Conservation (phyloP, 768 basidiomycete genomes). For the Mrakia gelida region DNA sequence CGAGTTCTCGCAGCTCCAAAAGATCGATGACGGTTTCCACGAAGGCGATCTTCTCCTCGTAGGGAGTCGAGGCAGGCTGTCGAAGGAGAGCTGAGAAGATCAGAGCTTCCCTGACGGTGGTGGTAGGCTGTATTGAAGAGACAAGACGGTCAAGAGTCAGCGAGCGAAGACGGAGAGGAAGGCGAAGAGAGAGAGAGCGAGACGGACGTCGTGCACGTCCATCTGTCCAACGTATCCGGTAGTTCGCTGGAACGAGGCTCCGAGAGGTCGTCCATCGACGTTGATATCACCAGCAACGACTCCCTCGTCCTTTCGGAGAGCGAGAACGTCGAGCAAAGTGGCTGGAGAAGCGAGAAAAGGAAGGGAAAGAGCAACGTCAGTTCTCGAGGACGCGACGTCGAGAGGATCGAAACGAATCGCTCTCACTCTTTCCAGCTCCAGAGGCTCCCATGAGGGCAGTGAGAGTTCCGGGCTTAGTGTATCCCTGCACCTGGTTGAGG, state of each 20-base stretch:
- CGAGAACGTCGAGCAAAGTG: slow-evolving; percentile 34
- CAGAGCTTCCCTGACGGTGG: slow-evolving; percentile 50
- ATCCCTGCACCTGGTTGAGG: slow-evolving; percentile 47
- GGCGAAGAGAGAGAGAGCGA: too few relatives aligned
- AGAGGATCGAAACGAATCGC: too few relatives aligned
- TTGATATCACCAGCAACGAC: slow-evolving; percentile 50
- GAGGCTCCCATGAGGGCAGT: slow-evolving; percentile 51
- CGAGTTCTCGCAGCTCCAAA: slow-evolving; percentile 12
- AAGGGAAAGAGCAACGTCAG: too few relatives aligned
- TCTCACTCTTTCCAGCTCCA: slow-evolving; percentile 47
- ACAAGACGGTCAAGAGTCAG: too few relatives aligned
- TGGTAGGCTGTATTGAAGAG: slow-evolving; percentile 31
- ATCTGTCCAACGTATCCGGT: slow-evolving; percentile 46
- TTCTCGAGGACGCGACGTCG: too few relatives aligned
- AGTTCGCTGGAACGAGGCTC: slow-evolving; percentile 48
- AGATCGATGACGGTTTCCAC: slow-evolving; percentile 14
- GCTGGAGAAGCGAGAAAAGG: slow-evolving; percentile 20
- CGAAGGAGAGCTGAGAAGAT: slow-evolving; percentile 47
- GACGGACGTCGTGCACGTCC: slow-evolving; percentile 43
- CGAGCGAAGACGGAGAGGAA: too few relatives aligned
- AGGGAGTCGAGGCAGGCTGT: slow-evolving; percentile 45
- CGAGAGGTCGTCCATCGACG: slow-evolving; percentile 47
- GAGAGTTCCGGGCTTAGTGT: slow-evolving; percentile 44
- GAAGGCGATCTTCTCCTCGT: slow-evolving; percentile 50
- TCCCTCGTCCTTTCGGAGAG: slow-evolving; percentile 44